Percentiles rank a stretch among this genome's conserved stretches.
phyloP scores from a whole-genome alignment of 371 early-diverging fungal genomes.

The Rhizomucor pusillus region DNA sequence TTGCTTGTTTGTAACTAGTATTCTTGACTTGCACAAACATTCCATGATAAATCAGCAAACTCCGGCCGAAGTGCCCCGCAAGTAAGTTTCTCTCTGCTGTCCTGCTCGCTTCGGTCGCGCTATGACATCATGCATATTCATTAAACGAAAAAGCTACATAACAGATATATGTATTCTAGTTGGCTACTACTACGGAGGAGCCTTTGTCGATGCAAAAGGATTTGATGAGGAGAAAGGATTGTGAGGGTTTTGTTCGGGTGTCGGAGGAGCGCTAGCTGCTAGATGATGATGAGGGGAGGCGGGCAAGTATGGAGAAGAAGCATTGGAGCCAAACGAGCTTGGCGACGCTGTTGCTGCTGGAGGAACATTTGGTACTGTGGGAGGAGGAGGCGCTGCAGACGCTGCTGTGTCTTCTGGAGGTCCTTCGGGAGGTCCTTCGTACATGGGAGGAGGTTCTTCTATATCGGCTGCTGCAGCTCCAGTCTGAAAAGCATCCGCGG shows the following conservation, averaged over 20 bases:
- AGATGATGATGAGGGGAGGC: too few species aligned
- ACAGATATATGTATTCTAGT: too few species aligned
- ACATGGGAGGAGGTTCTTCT: constrained; percentile 19
- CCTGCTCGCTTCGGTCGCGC: too few species aligned
- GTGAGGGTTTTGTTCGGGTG: background rate
- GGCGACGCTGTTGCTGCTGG: background rate
- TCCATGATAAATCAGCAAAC: too few species aligned
- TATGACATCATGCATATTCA: too few species aligned
- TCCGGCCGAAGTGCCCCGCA: too few species aligned
- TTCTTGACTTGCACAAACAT: too few species aligned
- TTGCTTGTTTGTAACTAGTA: background rate
- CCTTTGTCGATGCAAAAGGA: too few species aligned
- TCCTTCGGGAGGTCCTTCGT: constrained; percentile 15
- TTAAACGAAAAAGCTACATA: too few species aligned
- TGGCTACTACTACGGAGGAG: background rate
- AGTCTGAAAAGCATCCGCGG: constrained; percentile 3
- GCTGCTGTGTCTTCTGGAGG: constrained; percentile 1
- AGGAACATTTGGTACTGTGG: background rate
- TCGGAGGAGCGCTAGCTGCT: too few species aligned
- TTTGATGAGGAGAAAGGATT: background rate
- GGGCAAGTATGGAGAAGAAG: background rate
- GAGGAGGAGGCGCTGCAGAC: background rate
- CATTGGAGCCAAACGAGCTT: background rate
- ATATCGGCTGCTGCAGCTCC: background rate
- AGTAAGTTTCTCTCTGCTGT: too few species aligned